A percentile compares a stretch with the other conserved stretches of the same genome.
phyloP scores from a whole-genome alignment of 495 filamentous ascomycete species.

The Neurospora sublineolata region DNA sequence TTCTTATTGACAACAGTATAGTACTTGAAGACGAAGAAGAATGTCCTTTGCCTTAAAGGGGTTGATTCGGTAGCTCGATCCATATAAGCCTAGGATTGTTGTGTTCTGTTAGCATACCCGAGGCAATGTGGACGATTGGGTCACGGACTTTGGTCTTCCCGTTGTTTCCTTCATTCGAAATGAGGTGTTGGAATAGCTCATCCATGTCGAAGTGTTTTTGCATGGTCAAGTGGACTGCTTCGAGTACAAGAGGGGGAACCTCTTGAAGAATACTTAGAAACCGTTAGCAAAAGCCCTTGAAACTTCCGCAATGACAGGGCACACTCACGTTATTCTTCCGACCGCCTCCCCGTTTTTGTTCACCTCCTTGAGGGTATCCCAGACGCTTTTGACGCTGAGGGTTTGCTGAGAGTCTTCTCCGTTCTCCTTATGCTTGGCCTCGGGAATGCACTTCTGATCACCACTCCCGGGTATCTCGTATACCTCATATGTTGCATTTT shows the following conservation, averaged over 20 bases:
- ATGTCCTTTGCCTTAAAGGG: conserved; percentile 28
- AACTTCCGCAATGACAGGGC: neutral
- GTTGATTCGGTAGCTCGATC: conserved; percentile 29
- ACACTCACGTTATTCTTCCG: conserved; percentile 39
- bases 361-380: conserved; percentile 26
- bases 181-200: conserved; percentile 35
- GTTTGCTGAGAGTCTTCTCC: neutral
- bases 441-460: conserved; percentile 26
- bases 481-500: conserved; percentile 36
- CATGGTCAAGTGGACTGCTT: conserved; percentile 39
- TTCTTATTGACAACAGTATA: conserved; percentile 37
- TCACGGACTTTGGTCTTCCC: conserved; percentile 18
- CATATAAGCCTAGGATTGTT: conserved; percentile 17
- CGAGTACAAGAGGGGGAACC: conserved; percentile 39
- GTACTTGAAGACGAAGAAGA: conserved; percentile 47
- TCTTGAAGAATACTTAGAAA: conserved; percentile 32
- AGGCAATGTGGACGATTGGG: neutral
- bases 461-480: conserved; percentile 28
- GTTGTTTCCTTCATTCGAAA: conserved; percentile 18
- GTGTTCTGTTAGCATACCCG: neutral
- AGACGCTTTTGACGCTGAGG: conserved; percentile 26
- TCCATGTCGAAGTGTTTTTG: conserved; percentile 39
- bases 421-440: conserved; percentile 12
- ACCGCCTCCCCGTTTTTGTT: conserved; percentile 25
- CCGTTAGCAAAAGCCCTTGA: neutral